Evolutionary conservation across 1,284 basidiomycete genomes (phyloP).

Genomic region (Meira miltonrushii): DNA sequence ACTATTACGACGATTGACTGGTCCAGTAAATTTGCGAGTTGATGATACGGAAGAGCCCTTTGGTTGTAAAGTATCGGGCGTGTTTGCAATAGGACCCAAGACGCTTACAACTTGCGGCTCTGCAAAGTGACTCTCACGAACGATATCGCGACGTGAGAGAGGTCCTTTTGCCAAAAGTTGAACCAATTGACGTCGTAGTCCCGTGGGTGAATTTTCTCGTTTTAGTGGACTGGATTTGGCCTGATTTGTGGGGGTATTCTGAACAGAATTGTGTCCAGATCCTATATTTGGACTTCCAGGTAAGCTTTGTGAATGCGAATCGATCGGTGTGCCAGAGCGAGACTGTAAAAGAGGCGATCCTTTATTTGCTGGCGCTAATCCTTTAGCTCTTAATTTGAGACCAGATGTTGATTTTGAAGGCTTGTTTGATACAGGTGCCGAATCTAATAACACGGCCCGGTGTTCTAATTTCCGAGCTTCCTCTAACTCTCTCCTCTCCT

Average conservation of each 20-base stretch:
- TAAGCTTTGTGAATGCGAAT: not conserved
- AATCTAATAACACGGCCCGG: constrained; percentile 4
- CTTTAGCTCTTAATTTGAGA: constrained; percentile 4
- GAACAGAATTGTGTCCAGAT: not conserved
- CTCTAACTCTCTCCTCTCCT: constrained; percentile 3
- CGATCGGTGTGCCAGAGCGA: constrained; percentile 2
- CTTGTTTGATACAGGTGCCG: constrained; percentile 1
- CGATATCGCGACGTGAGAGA: constrained; percentile 2
- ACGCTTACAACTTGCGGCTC: not conserved
- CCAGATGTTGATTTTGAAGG: constrained; percentile 1
- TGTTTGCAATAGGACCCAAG: not conserved
- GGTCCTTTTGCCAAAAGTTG: constrained; percentile 10
- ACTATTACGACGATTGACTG: not conserved
- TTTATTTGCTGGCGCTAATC: not conserved
- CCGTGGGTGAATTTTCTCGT: not conserved
- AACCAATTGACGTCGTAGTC: not conserved
- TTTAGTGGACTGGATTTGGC: not conserved
- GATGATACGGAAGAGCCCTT: not conserved
- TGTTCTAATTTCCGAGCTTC: constrained; percentile 5
- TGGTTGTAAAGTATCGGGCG: not conserved
- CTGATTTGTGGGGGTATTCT: not conserved
- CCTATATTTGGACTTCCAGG: constrained; percentile 3
- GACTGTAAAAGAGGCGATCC: not conserved
- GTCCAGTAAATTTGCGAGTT: not conserved
- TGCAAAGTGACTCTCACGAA: not conserved